A percentile compares a stretch with the other conserved stretches of the same genome.
Conservation (phyloP, 129 eudicot genomes). For the Dittrichia graveolens region DNA sequence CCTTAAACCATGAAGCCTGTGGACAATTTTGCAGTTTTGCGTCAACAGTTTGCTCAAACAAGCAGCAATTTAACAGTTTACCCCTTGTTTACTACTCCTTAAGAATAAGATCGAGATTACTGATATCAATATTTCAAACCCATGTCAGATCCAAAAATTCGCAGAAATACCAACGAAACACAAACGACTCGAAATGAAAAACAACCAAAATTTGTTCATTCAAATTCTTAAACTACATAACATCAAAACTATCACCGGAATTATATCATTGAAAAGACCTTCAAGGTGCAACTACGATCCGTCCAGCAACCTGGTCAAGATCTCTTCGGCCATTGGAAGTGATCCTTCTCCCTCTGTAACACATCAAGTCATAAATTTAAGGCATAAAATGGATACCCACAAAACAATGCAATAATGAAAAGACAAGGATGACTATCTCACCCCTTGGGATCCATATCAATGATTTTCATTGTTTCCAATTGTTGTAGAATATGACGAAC, state of each 20-base stretch:
- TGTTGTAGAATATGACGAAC: constrained; percentile 78
- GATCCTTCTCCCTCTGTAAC: constrained; percentile 52
- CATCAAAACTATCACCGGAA: constrained; percentile 6
- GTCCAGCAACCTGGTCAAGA: constrained; percentile 68
- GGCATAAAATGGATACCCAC: not conserved
- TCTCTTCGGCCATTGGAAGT: constrained; percentile 57
- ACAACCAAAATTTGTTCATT: constrained; percentile 22
- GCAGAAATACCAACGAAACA: constrained; percentile 23
- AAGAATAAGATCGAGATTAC: not conserved
- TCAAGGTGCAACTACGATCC: constrained; percentile 50
- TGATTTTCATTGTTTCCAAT: constrained; percentile 60
- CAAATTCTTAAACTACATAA: constrained; percentile 35
- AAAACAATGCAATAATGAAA: not conserved
- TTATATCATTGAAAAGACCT: not conserved
- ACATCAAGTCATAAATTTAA: not conserved
- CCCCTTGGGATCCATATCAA: constrained; percentile 82
- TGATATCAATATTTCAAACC: not conserved
- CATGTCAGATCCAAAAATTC: constrained; percentile 13
- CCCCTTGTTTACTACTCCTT: no score
- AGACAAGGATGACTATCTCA: constrained; percentile 24
- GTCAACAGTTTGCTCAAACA: no score
- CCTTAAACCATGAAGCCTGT: no score
- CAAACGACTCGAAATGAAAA: not conserved
- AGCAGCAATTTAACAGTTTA: no score
- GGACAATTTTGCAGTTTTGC: no score